Percentiles rank a stretch among this genome's conserved stretches.
Conservation (phyloP, 257 asterid species). For the Schizonepeta tenuifolia region DNA sequence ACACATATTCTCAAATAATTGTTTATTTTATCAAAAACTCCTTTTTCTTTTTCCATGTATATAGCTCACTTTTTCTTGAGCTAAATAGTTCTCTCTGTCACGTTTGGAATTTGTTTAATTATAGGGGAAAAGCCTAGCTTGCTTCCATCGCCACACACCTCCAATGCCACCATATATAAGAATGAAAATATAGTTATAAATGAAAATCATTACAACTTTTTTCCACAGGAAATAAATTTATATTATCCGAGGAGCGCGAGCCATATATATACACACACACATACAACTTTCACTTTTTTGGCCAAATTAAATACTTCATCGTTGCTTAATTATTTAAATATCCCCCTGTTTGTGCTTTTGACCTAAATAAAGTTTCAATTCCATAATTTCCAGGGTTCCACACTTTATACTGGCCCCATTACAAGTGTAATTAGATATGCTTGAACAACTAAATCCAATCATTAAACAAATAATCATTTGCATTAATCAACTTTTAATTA, state of each 20-base stretch:
- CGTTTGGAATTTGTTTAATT: background rate
- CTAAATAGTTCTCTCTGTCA: background rate
- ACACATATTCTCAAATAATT: constrained; percentile 32
- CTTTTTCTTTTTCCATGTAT: background rate
- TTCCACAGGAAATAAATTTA: background rate
- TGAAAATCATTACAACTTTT: background rate
- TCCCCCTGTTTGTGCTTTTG: constrained; percentile 19
- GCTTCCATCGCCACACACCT: background rate
- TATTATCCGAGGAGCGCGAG: background rate
- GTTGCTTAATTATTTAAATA: background rate
- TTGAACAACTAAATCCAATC: constrained; percentile 6
- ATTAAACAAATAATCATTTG: background rate
- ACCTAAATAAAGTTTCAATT: constrained; percentile 27
- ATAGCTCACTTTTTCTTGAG: background rate
- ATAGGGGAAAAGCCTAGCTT: background rate
- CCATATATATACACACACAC: background rate
- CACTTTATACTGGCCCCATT: constrained; percentile 22
- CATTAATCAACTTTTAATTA: constrained; percentile 1
- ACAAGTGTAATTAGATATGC: background rate
- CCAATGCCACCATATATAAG: background rate
- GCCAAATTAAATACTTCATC: background rate
- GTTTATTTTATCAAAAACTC: constrained; percentile 1
- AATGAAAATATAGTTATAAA: background rate
- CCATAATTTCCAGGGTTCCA: constrained; percentile 18
- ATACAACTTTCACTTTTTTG: background rate